A percentile compares a stretch with the other conserved stretches of the same genome.
Conservation (phyloP, 352 stramenopile species). For the Hyaloperonospora brassicae region DNA sequence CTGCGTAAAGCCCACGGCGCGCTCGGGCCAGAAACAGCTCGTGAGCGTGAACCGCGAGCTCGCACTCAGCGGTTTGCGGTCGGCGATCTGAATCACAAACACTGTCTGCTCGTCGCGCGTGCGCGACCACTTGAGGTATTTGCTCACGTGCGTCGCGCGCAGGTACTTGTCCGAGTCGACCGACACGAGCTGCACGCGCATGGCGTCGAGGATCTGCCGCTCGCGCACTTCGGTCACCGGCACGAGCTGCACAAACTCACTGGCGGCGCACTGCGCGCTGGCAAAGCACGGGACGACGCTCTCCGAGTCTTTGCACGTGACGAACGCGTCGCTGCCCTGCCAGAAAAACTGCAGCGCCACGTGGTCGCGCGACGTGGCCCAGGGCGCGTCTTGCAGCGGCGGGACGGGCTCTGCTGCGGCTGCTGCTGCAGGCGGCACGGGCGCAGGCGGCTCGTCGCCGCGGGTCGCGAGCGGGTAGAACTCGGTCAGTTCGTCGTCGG, state of each 20-base stretch:
- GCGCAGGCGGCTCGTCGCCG: not conserved
- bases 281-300: constrained; percentile 52
- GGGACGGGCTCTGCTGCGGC: too few relatives aligned
- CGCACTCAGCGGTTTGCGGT: constrained; percentile 40
- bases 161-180: constrained; percentile 45
- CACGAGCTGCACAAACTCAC: constrained; percentile 50
- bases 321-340: constrained; percentile 59
- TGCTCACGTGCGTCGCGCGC: constrained; percentile 50
- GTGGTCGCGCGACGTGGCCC: constrained; percentile 43
- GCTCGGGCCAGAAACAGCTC: constrained; percentile 48
- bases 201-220: constrained; percentile 50
- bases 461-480: constrained; percentile 23
- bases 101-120: constrained; percentile 52
- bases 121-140: constrained; percentile 58
- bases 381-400: constrained; percentile 3
- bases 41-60: constrained; percentile 52
- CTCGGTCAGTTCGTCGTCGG: constrained; percentile 22
- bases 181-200: constrained; percentile 54
- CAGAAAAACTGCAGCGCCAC: constrained; percentile 59
- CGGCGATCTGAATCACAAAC: constrained; percentile 48
- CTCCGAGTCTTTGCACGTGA: constrained; percentile 38
- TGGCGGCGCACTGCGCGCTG: constrained; percentile 40
- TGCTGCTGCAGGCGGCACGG: too few relatives aligned
- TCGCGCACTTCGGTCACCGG: constrained; percentile 43
- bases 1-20: constrained; percentile 48